Conservation (phyloP, 768 basidiomycete genomes). For the Pholiota molesta region DNA sequence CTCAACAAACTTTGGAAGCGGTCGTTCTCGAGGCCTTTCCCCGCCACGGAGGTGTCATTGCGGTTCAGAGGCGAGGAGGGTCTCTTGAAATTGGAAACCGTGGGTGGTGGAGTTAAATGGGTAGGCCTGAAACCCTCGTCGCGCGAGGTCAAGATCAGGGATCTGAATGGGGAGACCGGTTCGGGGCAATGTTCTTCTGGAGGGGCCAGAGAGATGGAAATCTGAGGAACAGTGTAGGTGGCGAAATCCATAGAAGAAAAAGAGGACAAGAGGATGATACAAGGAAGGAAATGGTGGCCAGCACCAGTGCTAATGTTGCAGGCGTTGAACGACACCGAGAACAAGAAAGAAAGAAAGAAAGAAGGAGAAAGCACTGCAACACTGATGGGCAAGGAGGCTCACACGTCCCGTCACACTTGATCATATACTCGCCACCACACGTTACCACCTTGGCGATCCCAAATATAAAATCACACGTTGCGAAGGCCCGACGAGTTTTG, state of each 20-base stretch:
- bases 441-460: conserved; percentile 24
- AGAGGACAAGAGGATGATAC: conserved; percentile 28
- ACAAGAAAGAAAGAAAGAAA: conserved; percentile 37
- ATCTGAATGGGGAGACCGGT: conserved; percentile 67
- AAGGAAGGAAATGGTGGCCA: conserved; percentile 41
- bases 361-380: conserved; percentile 26
- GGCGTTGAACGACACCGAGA: conserved; percentile 29
- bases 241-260: conserved; percentile 41
- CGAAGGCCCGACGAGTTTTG: conserved; percentile 11
- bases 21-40: conserved; percentile 62
- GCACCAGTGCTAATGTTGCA: conserved; percentile 43
- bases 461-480: conserved; percentile 15
- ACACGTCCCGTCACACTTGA: conserved; percentile 22
- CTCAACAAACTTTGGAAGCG: conserved; percentile 68
- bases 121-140: conserved; percentile 60
- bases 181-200: conserved; percentile 53
- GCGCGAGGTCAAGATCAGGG: conserved; percentile 28
- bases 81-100: conserved; percentile 42
- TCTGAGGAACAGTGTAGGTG: conserved; percentile 58
- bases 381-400: conserved; percentile 17
- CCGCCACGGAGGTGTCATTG: conserved; percentile 32
- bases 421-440: conserved; percentile 23
- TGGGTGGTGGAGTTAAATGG: conserved; percentile 60
- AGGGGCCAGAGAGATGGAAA: conserved; percentile 70
- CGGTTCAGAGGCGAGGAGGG: conserved; percentile 56